Percentiles rank a stretch among this genome's conserved stretches.
phyloP scores from a whole-genome alignment of 169 alveolate species.

The Plasmodium inui region DNA sequence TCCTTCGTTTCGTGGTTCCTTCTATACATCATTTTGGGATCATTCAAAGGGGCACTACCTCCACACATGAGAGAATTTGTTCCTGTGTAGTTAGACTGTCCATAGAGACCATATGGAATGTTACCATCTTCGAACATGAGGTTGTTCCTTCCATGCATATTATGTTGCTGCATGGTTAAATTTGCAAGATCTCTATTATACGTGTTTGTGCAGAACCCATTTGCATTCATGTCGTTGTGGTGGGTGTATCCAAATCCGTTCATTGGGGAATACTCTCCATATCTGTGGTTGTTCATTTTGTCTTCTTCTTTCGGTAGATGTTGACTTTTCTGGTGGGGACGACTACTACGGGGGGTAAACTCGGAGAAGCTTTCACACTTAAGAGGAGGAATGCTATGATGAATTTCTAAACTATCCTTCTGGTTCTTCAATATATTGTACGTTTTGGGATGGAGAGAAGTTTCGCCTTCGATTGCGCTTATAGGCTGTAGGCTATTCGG shows the following conservation, averaged over 20 bases:
- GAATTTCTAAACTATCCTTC: conserved; percentile 23
- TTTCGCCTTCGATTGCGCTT: neutral
- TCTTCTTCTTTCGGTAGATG: neutral
- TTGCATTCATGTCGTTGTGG: conserved; percentile 17
- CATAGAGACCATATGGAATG: conserved; percentile 71
- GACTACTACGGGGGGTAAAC: neutral
- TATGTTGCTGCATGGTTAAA: conserved; percentile 66
- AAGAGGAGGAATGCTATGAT: conserved; percentile 41
- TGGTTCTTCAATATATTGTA: conserved; percentile 45
- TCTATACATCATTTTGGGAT: conserved; percentile 51
- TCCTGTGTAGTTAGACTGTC: conserved; percentile 65
- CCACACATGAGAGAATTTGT: conserved; percentile 60
- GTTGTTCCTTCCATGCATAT: conserved; percentile 73
- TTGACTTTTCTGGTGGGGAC: neutral
- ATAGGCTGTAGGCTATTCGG: neutral
- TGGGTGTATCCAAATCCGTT: conserved; percentile 57
- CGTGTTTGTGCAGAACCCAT: conserved; percentile 61
- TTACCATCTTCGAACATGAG: conserved; percentile 59
- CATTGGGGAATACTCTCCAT: conserved; percentile 56
- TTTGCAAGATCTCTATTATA: conserved; percentile 38
- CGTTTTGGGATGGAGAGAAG: neutral
- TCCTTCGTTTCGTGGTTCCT: conserved; percentile 19
- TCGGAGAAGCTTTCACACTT: neutral
- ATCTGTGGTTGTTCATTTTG: conserved; percentile 40
- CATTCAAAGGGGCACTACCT: conserved; percentile 2